These are phyloP conservation scores for Aspergillus tamarii DNA, from an alignment of 2,329 filamentous ascomycete genomes.

Conservation along the genomic window DNA sequence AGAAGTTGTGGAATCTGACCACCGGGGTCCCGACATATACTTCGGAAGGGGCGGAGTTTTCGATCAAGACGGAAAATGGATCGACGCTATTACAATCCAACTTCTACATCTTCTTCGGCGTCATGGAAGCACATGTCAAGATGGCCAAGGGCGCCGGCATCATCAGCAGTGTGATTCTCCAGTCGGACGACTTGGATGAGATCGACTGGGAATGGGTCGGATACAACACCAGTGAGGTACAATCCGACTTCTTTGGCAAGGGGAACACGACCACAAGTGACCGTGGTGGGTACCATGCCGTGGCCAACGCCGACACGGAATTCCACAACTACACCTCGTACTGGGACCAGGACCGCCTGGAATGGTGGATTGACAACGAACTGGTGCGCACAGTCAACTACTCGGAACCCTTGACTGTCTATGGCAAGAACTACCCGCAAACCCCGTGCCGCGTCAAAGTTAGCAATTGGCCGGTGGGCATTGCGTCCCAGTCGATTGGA, in stretches of 20 bases:
- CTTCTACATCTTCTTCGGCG: not conserved
- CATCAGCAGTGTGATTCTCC: not conserved
- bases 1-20: not conserved
- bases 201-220: not conserved
- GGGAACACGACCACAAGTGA: not conserved
- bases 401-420: not conserved
- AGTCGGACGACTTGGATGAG: not conserved
- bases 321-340: slow-evolving; percentile 9
- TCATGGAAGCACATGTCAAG: not conserved
- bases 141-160: not conserved
- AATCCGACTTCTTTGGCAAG: not conserved
- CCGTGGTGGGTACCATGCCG: not conserved
- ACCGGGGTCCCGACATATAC: not conserved
- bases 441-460: not conserved
- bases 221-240: not conserved
- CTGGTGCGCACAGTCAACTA: slow-evolving; percentile 7
- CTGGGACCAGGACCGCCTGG: slow-evolving; percentile 5
- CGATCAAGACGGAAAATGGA: not conserved
- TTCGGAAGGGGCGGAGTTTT: not conserved
- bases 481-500: not conserved
- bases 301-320: slow-evolving; percentile 4
- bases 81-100: not conserved
- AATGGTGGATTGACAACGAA: slow-evolving; percentile 9
- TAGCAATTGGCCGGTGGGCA: not conserved
- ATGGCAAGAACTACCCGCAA: not conserved